phyloP scores from a whole-genome alignment of 1,139 yeast species.

The Martiniozyma asiatica region DNA sequence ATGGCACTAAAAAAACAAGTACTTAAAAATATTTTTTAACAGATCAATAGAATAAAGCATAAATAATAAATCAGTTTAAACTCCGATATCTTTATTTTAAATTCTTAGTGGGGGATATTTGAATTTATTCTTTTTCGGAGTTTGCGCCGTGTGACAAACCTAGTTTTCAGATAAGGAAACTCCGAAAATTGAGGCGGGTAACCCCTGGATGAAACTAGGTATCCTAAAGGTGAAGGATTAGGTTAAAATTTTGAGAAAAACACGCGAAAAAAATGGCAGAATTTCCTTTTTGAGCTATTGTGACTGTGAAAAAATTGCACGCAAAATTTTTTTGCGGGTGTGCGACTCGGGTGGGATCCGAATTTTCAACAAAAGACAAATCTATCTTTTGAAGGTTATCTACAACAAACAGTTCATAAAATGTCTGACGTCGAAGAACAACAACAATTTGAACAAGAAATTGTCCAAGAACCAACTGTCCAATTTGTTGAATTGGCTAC shows the following conservation, averaged over 20 bases:
- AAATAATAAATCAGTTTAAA: too few relatives aligned
- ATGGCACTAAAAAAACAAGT: too few relatives aligned
- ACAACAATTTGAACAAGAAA: slow-evolving; percentile 14
- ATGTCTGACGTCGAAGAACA: slow-evolving; percentile 26
- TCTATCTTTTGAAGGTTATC: too few relatives aligned
- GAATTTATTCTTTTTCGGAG: too few relatives aligned
- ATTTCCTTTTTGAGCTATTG: slow-evolving; percentile 11
- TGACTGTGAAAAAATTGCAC: slow-evolving; percentile 17
- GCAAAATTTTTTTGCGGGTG: too few relatives aligned
- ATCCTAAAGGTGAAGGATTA: slow-evolving; percentile 13
- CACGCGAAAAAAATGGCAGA: neutral
- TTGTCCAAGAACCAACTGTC: slow-evolving; percentile 27
- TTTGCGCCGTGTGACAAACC: too few relatives aligned
- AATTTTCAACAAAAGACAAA: slow-evolving; percentile 1
- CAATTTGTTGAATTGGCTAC: slow-evolving; percentile 80
- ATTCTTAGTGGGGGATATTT: too few relatives aligned
- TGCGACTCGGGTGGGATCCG: neutral
- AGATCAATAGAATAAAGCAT: too few relatives aligned
- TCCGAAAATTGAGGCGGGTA: slow-evolving; percentile 10
- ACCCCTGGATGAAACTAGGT: slow-evolving; percentile 5
- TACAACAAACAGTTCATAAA: too few relatives aligned
- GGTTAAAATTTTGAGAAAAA: slow-evolving; percentile 5
- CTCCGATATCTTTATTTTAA: too few relatives aligned
- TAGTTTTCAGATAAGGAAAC: too few relatives aligned
- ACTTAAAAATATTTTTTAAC: too few relatives aligned